A percentile compares a stretch with the other conserved stretches of the same genome.
Conservation (phyloP, 345 rosid species). For the Punica granatum region DNA sequence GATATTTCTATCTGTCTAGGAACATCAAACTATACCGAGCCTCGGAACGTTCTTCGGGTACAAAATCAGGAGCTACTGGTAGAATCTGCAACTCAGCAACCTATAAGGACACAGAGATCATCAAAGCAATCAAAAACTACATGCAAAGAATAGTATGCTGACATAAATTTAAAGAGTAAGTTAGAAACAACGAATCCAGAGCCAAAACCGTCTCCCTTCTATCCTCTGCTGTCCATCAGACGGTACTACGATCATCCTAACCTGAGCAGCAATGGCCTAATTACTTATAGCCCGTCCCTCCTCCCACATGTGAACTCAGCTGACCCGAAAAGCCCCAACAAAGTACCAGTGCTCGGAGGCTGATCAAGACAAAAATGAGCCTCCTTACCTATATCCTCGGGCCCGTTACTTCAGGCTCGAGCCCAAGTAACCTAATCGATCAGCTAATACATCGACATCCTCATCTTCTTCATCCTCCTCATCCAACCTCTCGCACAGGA, state of each 20-base stretch:
- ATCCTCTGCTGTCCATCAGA: not conserved
- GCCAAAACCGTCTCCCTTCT: not conserved
- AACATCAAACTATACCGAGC: not conserved
- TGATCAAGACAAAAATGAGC: not conserved
- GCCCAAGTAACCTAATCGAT: slow-evolving; percentile 41
- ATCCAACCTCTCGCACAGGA: slow-evolving; percentile 43
- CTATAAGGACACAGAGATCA: not conserved
- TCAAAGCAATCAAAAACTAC: not conserved
- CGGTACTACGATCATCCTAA: not conserved
- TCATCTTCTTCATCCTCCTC: slow-evolving; percentile 41
- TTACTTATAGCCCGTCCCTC: not conserved
- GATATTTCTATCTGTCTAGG: not conserved
- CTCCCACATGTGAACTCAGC: not conserved
- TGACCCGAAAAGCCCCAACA: not conserved
- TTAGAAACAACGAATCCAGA: not conserved
- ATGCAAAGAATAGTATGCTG: not conserved
- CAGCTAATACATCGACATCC: slow-evolving; percentile 37
- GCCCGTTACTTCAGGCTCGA: slow-evolving; percentile 21
- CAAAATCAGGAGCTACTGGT: not conserved
- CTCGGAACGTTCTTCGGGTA: not conserved
- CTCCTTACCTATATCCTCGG: not conserved
- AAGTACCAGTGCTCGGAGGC: no score
- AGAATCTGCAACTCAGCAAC: not conserved
- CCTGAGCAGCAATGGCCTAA: not conserved
- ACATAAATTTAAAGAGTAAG: not conserved